These are phyloP conservation scores for Fusarium tanahbumbuense DNA, from an alignment of 2,329 filamentous ascomycete genomes.

Conservation along the genomic window DNA sequence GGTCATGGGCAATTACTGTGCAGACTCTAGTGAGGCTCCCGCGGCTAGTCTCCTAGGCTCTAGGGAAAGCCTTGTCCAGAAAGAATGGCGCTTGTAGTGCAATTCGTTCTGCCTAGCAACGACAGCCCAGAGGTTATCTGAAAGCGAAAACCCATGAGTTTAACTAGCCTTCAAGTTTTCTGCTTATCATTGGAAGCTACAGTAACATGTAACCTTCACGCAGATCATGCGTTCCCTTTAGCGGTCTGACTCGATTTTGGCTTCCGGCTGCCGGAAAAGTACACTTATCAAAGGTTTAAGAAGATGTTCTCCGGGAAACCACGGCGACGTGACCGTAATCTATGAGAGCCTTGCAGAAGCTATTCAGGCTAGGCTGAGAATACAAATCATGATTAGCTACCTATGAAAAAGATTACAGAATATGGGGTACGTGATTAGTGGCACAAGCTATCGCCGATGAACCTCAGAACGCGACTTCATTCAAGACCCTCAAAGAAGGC, in stretches of 20 bases:
- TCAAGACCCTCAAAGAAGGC: neutral
- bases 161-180: neutral
- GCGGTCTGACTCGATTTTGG: slow-evolving; percentile 11
- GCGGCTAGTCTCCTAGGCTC: neutral
- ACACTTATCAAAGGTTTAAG: neutral
- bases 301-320: neutral
- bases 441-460: slow-evolving; percentile 16
- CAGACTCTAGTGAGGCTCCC: neutral
- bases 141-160: neutral
- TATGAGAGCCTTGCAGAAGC: slow-evolving; percentile 19
- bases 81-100: slow-evolving; percentile 6
- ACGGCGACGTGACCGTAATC: neutral
- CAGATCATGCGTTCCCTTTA: neutral
- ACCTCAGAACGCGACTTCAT: slow-evolving; percentile 11
- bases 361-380: slow-evolving; percentile 8
- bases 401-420: slow-evolving; percentile 26
- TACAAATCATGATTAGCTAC: slow-evolving; percentile 30
- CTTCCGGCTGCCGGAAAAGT: neutral
- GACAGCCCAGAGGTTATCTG: neutral
- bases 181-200: neutral
- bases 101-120: slow-evolving; percentile 1
- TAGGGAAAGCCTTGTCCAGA: slow-evolving; percentile 6
- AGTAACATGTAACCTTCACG: neutral
- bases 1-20: slow-evolving; percentile 35
- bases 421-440: slow-evolving; percentile 39